A percentile compares a stretch with the other conserved stretches of the same genome.
phyloP scores from a whole-genome alignment of 129 eudicot species.

The Saposhnikovia divaricata region DNA sequence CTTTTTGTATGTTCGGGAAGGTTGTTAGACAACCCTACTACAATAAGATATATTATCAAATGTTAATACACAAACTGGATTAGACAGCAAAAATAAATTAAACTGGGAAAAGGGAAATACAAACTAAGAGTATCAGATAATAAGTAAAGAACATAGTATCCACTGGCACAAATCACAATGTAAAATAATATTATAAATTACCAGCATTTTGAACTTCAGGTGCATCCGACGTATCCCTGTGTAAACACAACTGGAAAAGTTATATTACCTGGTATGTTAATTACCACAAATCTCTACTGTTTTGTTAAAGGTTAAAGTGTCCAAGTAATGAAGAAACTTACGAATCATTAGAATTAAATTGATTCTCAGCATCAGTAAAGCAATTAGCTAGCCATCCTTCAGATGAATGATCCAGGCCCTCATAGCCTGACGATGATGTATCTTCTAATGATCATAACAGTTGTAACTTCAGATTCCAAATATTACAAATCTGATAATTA shows the following conservation, averaged over 20 bases:
- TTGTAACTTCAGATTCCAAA: not conserved
- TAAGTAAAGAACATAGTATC: not conserved
- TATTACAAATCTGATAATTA: not conserved
- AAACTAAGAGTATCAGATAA: not conserved
- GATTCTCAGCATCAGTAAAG: constrained; percentile 60
- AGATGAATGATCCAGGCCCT: constrained; percentile 53
- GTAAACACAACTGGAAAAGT: constrained; percentile 10
- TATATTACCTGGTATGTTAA: constrained; percentile 2
- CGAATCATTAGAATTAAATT: constrained; percentile 41
- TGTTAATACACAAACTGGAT: not conserved
- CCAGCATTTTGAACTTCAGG: constrained; percentile 61
- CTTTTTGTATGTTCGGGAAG: constrained; percentile 26
- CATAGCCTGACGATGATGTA: constrained; percentile 45
- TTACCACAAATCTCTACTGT: constrained; percentile 10
- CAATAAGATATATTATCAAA: constrained; percentile 7
- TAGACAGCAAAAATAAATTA: not conserved
- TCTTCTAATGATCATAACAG: constrained; percentile 23
- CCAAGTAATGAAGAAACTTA: constrained; percentile 31
- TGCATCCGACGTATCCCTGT: constrained; percentile 49
- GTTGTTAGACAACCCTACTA: constrained; percentile 45
- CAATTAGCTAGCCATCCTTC: constrained; percentile 87
- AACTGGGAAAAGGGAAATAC: not conserved
- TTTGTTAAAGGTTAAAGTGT: not conserved
- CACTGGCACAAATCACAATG: not conserved
- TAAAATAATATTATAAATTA: constrained; percentile 11